Conservation (phyloP, 306 rosid genomes). For the Medicago lupulina region DNA sequence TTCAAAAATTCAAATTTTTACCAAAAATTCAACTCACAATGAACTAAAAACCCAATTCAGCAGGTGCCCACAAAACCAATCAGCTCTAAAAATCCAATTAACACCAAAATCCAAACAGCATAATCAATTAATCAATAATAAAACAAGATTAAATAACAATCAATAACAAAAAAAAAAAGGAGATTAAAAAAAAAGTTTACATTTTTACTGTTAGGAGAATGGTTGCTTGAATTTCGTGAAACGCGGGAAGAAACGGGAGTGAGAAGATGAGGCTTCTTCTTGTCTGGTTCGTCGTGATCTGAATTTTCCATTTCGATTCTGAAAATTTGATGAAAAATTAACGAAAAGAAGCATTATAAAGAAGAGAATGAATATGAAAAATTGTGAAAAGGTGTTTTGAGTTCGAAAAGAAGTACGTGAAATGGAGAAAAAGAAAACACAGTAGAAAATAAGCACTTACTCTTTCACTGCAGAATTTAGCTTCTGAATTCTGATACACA, state of each 20-base stretch:
- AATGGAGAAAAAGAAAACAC: not conserved
- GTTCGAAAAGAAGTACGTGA: not conserved
- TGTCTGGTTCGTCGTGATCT: conserved; percentile 71
- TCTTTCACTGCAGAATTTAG: no score
- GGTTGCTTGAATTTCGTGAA: conserved; percentile 62
- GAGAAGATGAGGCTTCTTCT: conserved; percentile 83
- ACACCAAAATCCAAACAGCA: conserved; percentile 1
- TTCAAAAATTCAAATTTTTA: not conserved
- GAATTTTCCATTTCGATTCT: conserved; percentile 65
- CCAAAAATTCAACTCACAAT: conserved; percentile 7
- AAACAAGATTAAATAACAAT: not conserved
- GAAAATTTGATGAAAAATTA: conserved; percentile 28
- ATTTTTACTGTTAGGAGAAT: conserved; percentile 54
- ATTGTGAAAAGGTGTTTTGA: conserved; percentile 8
- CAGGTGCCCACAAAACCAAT: not conserved
- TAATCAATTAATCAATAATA: not conserved
- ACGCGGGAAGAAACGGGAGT: conserved; percentile 57
- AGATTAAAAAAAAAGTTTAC: conserved; percentile 41
- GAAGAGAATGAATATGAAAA: not conserved
- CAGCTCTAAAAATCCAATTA: conserved; percentile 20
- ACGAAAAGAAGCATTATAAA: conserved; percentile 17
- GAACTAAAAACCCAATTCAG: not conserved
- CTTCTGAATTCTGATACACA: no score
- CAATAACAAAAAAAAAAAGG: not conserved
- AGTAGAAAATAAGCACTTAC: not conserved